Base-by-base conservation (phyloP, 805 yeast species). In the Yarrowia osloensis region DNA sequence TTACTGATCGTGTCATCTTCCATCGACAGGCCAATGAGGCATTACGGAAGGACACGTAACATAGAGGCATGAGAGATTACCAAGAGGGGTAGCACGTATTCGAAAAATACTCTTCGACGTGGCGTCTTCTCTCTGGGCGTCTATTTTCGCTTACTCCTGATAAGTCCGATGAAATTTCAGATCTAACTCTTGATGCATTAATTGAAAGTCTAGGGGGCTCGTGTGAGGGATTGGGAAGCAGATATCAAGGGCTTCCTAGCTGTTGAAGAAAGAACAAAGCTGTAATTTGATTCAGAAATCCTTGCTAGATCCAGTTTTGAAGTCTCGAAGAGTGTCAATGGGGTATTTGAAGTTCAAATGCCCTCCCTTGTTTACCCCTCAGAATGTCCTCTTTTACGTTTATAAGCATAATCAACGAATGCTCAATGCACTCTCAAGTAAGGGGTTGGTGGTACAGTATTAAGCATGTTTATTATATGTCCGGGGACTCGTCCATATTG, bases 341-440 rank as follows among this genome's bases (percentile, higher is more conserved):
- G 3, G 2, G 11, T 28, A 28, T 28, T 5, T 8, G 11, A 5
- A 5, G 31, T 8, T 28, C 31, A 8, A 28, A 11, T 8, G 17
- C 15, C 5, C 12, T 15, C 13, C 8, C 4, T 17, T 15, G 39
- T 15, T 15, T 15, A 15, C 19, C 39, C n/a, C 39, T 35, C 39
- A 35, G 31, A 35, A 19, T 5, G 8, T 0, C 13, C 19, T 5
- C n/a, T 3, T 39, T 39, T 3, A 21, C n/a, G 7, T 26, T n/a
- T 46, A 19, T 50, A 50, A 50, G 55, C 40, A 31, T 50, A 50
- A 33, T 31, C 24, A 2, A 15, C 8, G 12, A 21, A 19, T n/a
- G 37, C 54, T 49, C 54, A 50, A 50, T 31, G 57, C 57, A 49
- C 55, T n/a, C 40, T 26, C 54, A 49, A 22, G 57, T 22, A 50